Percentiles rank a stretch among this genome's conserved stretches.
phyloP scores from a whole-genome alignment of 1,284 basidiomycete species.

The Coniophora puteana region DNA sequence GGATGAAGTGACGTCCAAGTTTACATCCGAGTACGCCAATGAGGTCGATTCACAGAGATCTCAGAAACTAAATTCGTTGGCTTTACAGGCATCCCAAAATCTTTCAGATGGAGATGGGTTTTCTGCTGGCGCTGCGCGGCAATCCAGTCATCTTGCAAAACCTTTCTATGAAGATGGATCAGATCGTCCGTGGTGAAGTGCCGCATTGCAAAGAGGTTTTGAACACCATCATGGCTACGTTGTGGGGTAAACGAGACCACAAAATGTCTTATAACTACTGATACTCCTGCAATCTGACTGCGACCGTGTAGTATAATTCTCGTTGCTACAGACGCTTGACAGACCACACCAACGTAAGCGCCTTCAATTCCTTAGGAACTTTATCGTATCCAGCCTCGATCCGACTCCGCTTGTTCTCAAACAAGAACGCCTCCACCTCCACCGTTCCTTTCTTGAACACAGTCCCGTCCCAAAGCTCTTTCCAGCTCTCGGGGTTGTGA shows the following conservation, averaged over 20 bases:
- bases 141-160: conserved; percentile 13
- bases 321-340: too few species aligned
- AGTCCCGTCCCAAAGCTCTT: conserved; percentile 19
- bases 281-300: too few species aligned
- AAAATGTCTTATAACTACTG: too few species aligned
- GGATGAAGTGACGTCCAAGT: conserved; percentile 27
- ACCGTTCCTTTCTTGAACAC: conserved; percentile 22
- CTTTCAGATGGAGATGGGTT: conserved; percentile 3
- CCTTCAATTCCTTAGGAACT: too few species aligned
- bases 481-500: conserved; percentile 24
- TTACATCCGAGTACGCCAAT: conserved; percentile 26
- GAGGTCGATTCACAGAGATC: neutral
- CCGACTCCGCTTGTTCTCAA: too few species aligned
- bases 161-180: conserved; percentile 14
- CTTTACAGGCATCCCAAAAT: conserved; percentile 2
- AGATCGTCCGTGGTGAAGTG: conserved; percentile 8
- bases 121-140: conserved; percentile 10
- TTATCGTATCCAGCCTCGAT: too few species aligned
- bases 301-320: too few species aligned
- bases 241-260: too few species aligned
- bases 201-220: conserved; percentile 10
- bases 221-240: neutral
- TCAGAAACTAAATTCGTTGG: neutral
- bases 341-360: too few species aligned
- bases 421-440: conserved; percentile 9